These are phyloP conservation scores for Blastobotrys ciferrii DNA, from an alignment of 1,139 yeast genomes.

Conservation along the genomic window DNA sequence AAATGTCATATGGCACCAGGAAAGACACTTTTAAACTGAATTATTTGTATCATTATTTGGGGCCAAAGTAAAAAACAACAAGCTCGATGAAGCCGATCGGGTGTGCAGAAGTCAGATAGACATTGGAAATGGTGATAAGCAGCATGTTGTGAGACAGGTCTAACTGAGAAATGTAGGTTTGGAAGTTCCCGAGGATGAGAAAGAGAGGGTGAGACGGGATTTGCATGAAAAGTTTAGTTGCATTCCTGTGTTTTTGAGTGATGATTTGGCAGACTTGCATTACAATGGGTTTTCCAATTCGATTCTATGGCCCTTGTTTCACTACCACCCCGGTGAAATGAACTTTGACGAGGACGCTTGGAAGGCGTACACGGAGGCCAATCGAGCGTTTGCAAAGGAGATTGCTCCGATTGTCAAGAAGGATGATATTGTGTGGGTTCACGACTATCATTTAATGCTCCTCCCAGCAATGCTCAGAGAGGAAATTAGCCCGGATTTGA, in stretches of 20 bases:
- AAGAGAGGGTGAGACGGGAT: slow-evolving; percentile 64
- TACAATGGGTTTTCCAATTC: slow-evolving; percentile 93
- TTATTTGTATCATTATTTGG: no score
- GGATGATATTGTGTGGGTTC: slow-evolving; percentile 94
- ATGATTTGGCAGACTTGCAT: slow-evolving; percentile 89
- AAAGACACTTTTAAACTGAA: no score
- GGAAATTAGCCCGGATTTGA: slow-evolving; percentile 50
- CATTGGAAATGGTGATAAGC: no score
- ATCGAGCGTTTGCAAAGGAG: slow-evolving; percentile 72
- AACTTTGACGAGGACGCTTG: slow-evolving; percentile 96
- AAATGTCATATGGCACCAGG: no score
- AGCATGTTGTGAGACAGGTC: no score
- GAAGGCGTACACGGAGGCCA: slow-evolving; percentile 97
- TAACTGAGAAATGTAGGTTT: slow-evolving; percentile 47
- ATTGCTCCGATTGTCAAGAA: slow-evolving; percentile 72
- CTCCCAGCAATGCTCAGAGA: slow-evolving; percentile 86
- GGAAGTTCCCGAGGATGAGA: slow-evolving; percentile 79
- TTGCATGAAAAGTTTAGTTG: slow-evolving; percentile 78
- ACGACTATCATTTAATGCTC: slow-evolving; percentile 95
- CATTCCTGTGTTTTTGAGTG: slow-evolving; percentile 83
- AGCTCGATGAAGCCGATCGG: no score
- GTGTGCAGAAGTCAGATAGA: no score
- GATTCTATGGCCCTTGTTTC: slow-evolving; percentile 96
- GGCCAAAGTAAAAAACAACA: no score
- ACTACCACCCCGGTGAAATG: slow-evolving; percentile 99